These are phyloP conservation scores for Trametes versicolor DNA, from an alignment of 1,284 basidiomycete genomes.

Conservation along the genomic window DNA sequence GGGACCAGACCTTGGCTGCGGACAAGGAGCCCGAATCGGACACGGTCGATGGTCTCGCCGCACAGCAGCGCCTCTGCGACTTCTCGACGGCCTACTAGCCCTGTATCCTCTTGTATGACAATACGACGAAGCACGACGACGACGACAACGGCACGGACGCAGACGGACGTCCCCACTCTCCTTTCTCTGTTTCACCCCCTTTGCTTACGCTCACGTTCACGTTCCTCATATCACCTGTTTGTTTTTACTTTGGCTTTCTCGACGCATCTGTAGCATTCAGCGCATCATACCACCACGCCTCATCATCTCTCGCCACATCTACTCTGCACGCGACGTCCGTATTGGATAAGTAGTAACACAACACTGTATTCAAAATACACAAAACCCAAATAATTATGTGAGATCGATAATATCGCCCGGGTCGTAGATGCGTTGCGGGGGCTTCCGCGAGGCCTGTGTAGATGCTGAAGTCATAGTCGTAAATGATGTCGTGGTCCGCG, in stretches of 20 bases:
- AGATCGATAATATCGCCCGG: slow-evolving; percentile 50
- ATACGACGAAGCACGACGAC: slow-evolving; percentile 24
- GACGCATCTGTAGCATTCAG: slow-evolving; percentile 32
- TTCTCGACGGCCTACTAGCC: slow-evolving; percentile 50
- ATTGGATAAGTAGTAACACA: slow-evolving; percentile 32
- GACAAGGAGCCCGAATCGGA: slow-evolving; percentile 35
- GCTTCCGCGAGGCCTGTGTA: slow-evolving; percentile 1
- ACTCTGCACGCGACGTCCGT: slow-evolving; percentile 5
- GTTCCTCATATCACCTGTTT: not conserved
- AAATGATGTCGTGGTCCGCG: not conserved
- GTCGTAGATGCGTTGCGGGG: slow-evolving; percentile 23
- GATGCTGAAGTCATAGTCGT: not conserved
- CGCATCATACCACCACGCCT: slow-evolving; percentile 28
- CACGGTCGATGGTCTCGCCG: slow-evolving; percentile 46
- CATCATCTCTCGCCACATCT: slow-evolving; percentile 17
- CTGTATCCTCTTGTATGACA: slow-evolving; percentile 20
- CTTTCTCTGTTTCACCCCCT: slow-evolving; percentile 5
- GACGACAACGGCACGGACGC: slow-evolving; percentile 21
- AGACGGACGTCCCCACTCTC: slow-evolving; percentile 23
- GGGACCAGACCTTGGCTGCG: slow-evolving; percentile 46
- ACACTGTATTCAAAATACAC: slow-evolving; percentile 31
- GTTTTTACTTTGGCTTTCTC: slow-evolving; percentile 7
- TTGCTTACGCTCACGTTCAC: no score
- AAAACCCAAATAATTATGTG: slow-evolving; percentile 36
- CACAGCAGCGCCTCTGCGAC: slow-evolving; percentile 50